Base-by-base conservation (phyloP, 179 eudicot genomes). In the Silene coronaria region DNA sequence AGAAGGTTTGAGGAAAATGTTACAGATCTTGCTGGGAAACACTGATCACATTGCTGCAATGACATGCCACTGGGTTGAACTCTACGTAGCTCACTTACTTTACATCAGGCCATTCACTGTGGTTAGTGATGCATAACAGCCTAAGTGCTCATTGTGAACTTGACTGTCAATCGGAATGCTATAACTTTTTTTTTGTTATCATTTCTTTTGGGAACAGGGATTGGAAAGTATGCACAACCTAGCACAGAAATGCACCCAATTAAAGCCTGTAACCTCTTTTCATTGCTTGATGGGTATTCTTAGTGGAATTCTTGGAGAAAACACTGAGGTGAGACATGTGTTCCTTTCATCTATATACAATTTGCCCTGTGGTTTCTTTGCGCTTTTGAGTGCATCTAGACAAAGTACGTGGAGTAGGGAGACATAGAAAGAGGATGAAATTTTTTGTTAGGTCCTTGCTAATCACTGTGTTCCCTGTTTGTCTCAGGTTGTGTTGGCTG, bases 1-100 rank as follows among this genome's bases (percentile, higher is more conserved):
- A 76, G 93, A 85, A 38, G 95, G 93, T 36, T 81, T 95, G 85
- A 87, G 91, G 80, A 89, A 79, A 76, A 71, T 95, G 85, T 82
- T 95, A 71, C 97, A 89, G 81, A 88, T 95, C 68, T 83, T 95
- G 93, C 85, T 92, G 70, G 99, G 99, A 67, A 89, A 91, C 71
- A 38, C 87, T 45, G 87, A 77, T 77, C 81, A 74, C 78, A 87
- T 95, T 67, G 77, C 93, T 82, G 72, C 87, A 78, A 78, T 85
- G 32, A 91, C 99, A 24, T 87, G 75, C 76, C 83, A 92, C 75
- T 95, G 99, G 99, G 80, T 91, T 61, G 99, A 95, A 85, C 89
- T 92, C 23, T 88, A 84, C 83, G 77, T 89, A 57, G 87, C 93
- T 55, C 93, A 92, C 81, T 84, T 93, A 67, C 84, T 95, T 59